Percentiles rank a stretch among this genome's conserved stretches.
Evolutionary conservation across 352 stramenopile species (phyloP).

Genomic region (Phytophthora fragariaefolia): DNA sequence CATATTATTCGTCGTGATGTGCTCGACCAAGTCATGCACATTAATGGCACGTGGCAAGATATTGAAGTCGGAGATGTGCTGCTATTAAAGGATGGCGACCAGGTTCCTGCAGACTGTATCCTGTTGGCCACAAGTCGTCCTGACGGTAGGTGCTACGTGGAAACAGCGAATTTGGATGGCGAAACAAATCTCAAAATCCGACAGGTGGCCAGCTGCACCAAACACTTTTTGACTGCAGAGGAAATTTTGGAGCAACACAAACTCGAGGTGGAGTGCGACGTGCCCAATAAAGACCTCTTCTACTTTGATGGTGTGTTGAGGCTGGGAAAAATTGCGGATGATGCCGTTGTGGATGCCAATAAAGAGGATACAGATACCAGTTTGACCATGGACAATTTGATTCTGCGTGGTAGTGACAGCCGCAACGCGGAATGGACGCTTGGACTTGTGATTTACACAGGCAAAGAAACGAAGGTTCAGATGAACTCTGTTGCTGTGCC

Average conservation of each 20-base stretch:
- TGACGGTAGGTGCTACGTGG: slow-evolving; percentile 84
- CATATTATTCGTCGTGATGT: slow-evolving; percentile 78
- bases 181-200: slow-evolving; percentile 92
- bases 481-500: slow-evolving; percentile 87
- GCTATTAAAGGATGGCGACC: slow-evolving; percentile 82
- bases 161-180: slow-evolving; percentile 88
- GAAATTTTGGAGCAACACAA: slow-evolving; percentile 75
- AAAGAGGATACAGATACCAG: slow-evolving; percentile 51
- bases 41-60: slow-evolving; percentile 83
- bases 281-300: slow-evolving; percentile 88
- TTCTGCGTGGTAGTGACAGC: slow-evolving; percentile 85
- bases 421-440: slow-evolving; percentile 89
- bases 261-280: slow-evolving; percentile 79
- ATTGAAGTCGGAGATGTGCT: slow-evolving; percentile 87
- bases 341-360: slow-evolving; percentile 17
- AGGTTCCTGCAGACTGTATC: slow-evolving; percentile 85
- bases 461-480: slow-evolving; percentile 83
- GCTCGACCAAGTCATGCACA: slow-evolving; percentile 62
- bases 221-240: slow-evolving; percentile 75
- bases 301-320: slow-evolving; percentile 84
- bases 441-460: slow-evolving; percentile 87
- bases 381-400: slow-evolving; percentile 89
- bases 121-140: slow-evolving; percentile 76
- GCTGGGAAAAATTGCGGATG: slow-evolving; percentile 32
- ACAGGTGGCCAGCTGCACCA: slow-evolving; percentile 76